Evolutionary conservation across 176 grass and related monocot species (phyloP).

Genomic region (Oryza australiensis): DNA sequence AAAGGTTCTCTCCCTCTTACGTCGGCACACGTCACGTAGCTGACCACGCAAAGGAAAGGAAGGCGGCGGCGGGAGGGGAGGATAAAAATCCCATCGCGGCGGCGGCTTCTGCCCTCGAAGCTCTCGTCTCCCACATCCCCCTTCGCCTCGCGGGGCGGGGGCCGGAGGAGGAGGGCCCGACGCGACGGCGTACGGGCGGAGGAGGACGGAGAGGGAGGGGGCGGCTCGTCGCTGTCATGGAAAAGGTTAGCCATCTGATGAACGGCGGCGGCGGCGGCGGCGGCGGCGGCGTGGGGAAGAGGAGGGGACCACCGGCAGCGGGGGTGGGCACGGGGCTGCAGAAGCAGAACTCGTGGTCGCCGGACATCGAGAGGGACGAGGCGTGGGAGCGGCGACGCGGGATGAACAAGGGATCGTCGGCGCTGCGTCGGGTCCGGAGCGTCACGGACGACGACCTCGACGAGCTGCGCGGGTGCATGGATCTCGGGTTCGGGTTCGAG

Average conservation of each 20-base stretch:
- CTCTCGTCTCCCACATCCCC: conserved; percentile 23
- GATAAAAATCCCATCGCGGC: conserved; percentile 35
- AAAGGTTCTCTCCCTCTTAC: background rate
- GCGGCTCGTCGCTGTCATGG: conserved; percentile 31
- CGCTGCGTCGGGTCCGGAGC: conserved; percentile 46
- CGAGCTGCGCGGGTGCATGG: conserved; percentile 84
- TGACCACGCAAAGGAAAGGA: conserved; percentile 5
- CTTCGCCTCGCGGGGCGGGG: conserved; percentile 41
- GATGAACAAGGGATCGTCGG: conserved; percentile 23
- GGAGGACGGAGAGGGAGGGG: background rate
- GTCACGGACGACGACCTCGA: conserved; percentile 79
- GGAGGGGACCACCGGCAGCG: background rate
- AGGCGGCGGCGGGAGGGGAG: conserved; percentile 1
- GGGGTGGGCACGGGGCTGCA: conserved; percentile 28
- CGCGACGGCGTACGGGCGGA: background rate
- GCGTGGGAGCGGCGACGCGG: conserved; percentile 65
- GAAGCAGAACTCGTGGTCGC: conserved; percentile 92
- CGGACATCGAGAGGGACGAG: conserved; percentile 74
- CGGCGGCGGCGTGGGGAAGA: background rate
- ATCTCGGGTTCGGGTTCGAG: conserved; percentile 77
- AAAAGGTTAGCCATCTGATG: conserved; percentile 21
- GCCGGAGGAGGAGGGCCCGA: background rate
- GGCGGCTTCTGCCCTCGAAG: background rate
- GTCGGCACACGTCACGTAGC: conserved; percentile 37
- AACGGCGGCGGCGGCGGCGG: conserved; percentile 6